Conservation (phyloP, 495 filamentous ascomycete species). For the Xylaria cubensis region DNA sequence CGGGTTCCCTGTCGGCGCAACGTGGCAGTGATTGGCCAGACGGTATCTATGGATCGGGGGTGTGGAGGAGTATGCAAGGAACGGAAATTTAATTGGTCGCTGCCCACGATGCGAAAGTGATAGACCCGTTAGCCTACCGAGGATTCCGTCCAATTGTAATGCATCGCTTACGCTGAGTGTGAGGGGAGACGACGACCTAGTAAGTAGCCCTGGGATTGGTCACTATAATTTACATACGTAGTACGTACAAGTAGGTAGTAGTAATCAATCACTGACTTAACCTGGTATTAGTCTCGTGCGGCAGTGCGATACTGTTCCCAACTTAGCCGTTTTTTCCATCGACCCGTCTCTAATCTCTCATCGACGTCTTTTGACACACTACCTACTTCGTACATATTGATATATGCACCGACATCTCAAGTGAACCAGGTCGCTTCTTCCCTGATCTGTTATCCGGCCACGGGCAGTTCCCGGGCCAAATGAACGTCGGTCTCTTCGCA, state of each 20-base stretch:
- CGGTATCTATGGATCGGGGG: not conserved
- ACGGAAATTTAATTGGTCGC: slow-evolving; percentile 1
- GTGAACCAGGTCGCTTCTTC: not conserved
- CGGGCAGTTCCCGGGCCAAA: not conserved
- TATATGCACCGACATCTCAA: not conserved
- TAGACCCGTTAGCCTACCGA: not conserved
- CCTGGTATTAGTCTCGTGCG: not conserved
- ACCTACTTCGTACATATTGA: not conserved
- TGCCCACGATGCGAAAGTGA: not conserved
- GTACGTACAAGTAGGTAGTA: no score
- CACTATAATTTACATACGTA: no score
- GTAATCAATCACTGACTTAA: not conserved
- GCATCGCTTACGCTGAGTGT: not conserved
- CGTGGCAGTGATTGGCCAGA: slow-evolving; percentile 4
- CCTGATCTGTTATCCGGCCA: no score
- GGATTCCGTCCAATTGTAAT: slow-evolving; percentile 12
- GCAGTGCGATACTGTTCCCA: no score
- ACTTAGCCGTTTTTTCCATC: not conserved
- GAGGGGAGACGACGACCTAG: not conserved
- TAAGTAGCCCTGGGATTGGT: not conserved
- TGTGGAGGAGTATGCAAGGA: slow-evolving; percentile 14
- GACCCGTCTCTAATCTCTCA: not conserved
- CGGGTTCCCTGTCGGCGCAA: slow-evolving; percentile 4
- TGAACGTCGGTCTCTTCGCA: not conserved
- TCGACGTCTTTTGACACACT: not conserved